Conservation (phyloP, 768 basidiomycete genomes). For the Lactifluus volemus region DNA sequence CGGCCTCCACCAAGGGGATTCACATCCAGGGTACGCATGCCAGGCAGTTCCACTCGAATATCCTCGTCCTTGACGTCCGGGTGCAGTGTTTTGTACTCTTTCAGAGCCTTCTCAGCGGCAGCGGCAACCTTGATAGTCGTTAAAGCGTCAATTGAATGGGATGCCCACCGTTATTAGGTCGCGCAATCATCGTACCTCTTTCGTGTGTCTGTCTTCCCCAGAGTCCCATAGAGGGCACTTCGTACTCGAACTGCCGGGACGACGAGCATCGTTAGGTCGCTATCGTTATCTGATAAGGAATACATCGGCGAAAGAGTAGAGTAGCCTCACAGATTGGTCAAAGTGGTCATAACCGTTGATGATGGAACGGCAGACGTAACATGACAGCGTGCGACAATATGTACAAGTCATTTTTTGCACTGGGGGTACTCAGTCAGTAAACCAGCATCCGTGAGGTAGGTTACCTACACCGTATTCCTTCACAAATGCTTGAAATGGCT, state of each 20-base stretch:
- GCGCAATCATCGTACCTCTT: slow-evolving; percentile 41
- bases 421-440: slow-evolving; percentile 24
- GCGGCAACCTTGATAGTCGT: slow-evolving; percentile 45
- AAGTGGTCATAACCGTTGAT: slow-evolving; percentile 78
- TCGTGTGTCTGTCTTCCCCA: slow-evolving; percentile 53
- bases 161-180: not conserved
- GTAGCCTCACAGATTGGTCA: slow-evolving; percentile 29
- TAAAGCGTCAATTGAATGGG: not conserved
- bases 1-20: not conserved
- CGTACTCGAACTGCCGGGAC: slow-evolving; percentile 19
- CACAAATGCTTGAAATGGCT: slow-evolving; percentile 50
- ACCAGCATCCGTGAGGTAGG: not conserved
- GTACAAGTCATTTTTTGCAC: slow-evolving; percentile 93
- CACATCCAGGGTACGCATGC: not conserved
- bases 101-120: slow-evolving; percentile 58
- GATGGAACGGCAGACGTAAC: slow-evolving; percentile 73
- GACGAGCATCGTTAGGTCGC: slow-evolving; percentile 8
- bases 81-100: slow-evolving; percentile 47
- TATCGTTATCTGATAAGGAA: not conserved
- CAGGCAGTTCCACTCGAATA: slow-evolving; percentile 50
- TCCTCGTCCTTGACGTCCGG: slow-evolving; percentile 55
- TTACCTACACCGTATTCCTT: slow-evolving; percentile 65
- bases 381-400: slow-evolving; percentile 63
- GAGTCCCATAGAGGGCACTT: slow-evolving; percentile 66
- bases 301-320: not conserved